Evolutionary conservation across 1,284 basidiomycete species (phyloP), one percentile per base, ranked within the genome.

Genomic region (Ganoderma meredithae): DNA sequence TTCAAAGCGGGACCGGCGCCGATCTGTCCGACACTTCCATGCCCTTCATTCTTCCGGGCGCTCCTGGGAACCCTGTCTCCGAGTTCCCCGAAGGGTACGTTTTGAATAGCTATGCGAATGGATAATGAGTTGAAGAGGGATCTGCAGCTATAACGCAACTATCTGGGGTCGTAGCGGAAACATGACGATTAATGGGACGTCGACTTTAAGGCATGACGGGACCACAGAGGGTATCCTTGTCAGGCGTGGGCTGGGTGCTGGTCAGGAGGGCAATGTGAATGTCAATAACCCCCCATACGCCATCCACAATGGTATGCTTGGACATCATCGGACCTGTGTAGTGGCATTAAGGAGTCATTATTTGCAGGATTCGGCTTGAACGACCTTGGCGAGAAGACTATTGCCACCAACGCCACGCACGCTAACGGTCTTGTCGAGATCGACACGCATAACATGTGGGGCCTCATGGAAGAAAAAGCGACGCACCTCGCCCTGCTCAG

Each of bases 91-190:
- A 90, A 80, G 89, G 89, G 89, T 89, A 70, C 68, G 81, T 63
- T 17, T 13, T 49, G 5, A 22, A 25, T 25, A 25, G 15, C 19
- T 3, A 22, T 4, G 41, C 33, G 4, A 31, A 61, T 10, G 39
- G 39, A 33, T 3, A 13, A 5, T 13, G 5, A 10, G 58, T 7
- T 64, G n/a, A 43, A 22, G 5, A 6, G 39, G 5, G 25, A 17
- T 33, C 5, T 62, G 33, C 73, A 93, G 88, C 69, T 94, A 94
- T 74, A 84, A 92, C 72, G 76, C 85, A 27, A 84, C 83, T 0
- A 76, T 86, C 6, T 93, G 83, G 74, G 91, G 92, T 5, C 85
- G 86, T 0, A 91, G 89, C 65, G 92, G 92, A 0, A 94, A 94
- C 74, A 85, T 93, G 73, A 91, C 90, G 4, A 83, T 93, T 66